Percentiles rank a stretch among this genome's conserved stretches.
Conservation (phyloP, 345 rosid genomes). For the Luvunga scandens region DNA sequence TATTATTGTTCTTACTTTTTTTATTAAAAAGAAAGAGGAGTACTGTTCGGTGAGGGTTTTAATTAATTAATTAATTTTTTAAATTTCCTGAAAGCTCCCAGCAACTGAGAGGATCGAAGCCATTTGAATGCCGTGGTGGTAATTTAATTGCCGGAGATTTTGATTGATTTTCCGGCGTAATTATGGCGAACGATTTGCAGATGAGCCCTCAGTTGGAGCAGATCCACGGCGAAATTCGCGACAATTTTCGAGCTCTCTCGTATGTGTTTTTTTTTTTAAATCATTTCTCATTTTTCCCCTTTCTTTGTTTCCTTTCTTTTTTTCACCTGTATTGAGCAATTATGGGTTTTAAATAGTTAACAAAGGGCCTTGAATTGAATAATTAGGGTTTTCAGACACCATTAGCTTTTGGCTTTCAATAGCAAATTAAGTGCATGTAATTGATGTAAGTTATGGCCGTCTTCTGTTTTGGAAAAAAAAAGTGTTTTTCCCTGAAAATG, state of each 20-base stretch:
- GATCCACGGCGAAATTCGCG: conserved; percentile 96
- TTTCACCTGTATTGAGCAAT: neutral
- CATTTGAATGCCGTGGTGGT: conserved; percentile 4
- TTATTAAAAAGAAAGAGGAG: neutral
- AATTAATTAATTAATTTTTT: neutral
- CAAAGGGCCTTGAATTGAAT: neutral
- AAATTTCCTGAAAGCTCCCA: neutral
- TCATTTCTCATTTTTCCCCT: neutral
- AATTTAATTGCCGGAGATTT: conserved; percentile 25
- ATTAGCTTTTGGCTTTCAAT: neutral
- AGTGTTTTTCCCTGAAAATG: neutral
- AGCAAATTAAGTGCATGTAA: neutral
- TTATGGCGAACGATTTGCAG: conserved; percentile 60
- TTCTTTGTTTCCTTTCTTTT: neutral
- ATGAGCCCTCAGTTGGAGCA: conserved; percentile 93
- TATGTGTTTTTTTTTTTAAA: conserved; percentile 20
- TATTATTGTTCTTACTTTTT: no score
- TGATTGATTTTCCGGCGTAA: conserved; percentile 29
- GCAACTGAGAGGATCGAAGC: neutral
- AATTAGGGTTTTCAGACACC: neutral
- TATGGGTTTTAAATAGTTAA: neutral
- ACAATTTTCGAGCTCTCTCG: conserved; percentile 91
- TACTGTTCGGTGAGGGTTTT: conserved; percentile 16
- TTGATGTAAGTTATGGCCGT: neutral
- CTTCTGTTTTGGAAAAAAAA: neutral